A percentile compares a stretch with the other conserved stretches of the same genome.
Conservation (phyloP, 129 eudicot genomes). For the Flaveria trinervia region DNA sequence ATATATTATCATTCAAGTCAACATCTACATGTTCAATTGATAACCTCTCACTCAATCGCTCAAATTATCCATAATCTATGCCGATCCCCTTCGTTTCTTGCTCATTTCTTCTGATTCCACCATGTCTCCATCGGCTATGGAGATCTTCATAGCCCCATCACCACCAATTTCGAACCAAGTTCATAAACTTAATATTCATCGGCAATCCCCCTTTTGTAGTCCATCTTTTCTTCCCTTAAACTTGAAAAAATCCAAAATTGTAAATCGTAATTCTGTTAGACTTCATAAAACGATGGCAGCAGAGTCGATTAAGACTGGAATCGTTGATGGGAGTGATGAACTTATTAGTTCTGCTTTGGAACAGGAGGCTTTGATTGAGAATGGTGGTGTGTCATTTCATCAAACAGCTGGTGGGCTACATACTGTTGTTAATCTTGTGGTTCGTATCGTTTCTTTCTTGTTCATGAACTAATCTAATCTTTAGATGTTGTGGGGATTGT, state of each 20-base stretch:
- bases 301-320: slow-evolving; percentile 27
- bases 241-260: slow-evolving; percentile 10
- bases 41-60: slow-evolving; percentile 3
- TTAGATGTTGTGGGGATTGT: not conserved
- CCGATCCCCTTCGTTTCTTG: not conserved
- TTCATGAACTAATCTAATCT: no score
- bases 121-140: slow-evolving; percentile 21
- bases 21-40: slow-evolving; percentile 8
- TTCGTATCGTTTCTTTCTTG: slow-evolving; percentile 25
- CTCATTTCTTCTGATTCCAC: not conserved
- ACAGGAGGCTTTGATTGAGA: slow-evolving; percentile 46
- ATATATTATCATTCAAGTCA: not conserved
- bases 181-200: slow-evolving; percentile 8
- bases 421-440: slow-evolving; percentile 52
- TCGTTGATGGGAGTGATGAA: slow-evolving; percentile 20
- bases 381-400: slow-evolving; percentile 24
- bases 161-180: slow-evolving; percentile 9
- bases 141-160: slow-evolving; percentile 4
- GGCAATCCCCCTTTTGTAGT: not conserved
- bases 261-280: not conserved
- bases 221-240: slow-evolving; percentile 11
- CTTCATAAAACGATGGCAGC: slow-evolving; percentile 10
- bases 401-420: slow-evolving; percentile 44
- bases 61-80: slow-evolving; percentile 13
- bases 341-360: slow-evolving; percentile 37